Conservation (phyloP, 805 yeast genomes). For the Myxozyma kluyveri region DNA sequence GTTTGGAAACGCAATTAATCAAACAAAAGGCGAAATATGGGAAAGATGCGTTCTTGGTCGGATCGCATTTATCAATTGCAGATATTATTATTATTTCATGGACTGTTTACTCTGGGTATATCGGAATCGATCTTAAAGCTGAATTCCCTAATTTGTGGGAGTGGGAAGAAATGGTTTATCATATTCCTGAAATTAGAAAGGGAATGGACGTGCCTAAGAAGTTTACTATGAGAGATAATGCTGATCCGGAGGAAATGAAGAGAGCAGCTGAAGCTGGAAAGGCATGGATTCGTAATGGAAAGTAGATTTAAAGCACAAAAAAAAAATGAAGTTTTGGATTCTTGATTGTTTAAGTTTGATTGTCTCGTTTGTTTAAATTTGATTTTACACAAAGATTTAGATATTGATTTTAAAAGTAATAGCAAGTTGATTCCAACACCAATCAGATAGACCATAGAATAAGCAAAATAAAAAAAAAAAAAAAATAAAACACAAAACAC, state of each 20-base stretch:
- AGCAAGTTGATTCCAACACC: too few species aligned
- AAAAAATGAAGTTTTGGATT: too few species aligned
- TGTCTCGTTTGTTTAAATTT: too few species aligned
- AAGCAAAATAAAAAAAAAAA: too few species aligned
- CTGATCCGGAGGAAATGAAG: constrained; percentile 8
- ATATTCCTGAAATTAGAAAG: constrained; percentile 69
- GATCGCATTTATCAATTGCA: constrained; percentile 55
- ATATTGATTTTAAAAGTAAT: too few species aligned
- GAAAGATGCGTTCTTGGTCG: constrained; percentile 52
- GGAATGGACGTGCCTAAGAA: constrained; percentile 32
- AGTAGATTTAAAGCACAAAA: neutral
- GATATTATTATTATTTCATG: constrained; percentile 35
- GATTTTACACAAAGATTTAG: too few species aligned
- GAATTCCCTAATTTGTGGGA: constrained; percentile 67
- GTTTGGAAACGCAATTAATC: constrained; percentile 49
- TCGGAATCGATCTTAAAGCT: constrained; percentile 18
- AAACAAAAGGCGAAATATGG: constrained; percentile 42
- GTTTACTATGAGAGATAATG: constrained; percentile 15
- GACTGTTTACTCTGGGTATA: constrained; percentile 13
- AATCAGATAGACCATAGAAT: too few species aligned
- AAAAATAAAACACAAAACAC: too few species aligned
- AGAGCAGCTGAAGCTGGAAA: neutral
- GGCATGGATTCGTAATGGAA: constrained; percentile 11
- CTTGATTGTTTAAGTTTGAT: too few species aligned
- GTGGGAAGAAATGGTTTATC: constrained; percentile 88